Evolutionary conservation across 108 stramenopile species (phyloP).

Genomic region (Schizochytrium sp.): DNA sequence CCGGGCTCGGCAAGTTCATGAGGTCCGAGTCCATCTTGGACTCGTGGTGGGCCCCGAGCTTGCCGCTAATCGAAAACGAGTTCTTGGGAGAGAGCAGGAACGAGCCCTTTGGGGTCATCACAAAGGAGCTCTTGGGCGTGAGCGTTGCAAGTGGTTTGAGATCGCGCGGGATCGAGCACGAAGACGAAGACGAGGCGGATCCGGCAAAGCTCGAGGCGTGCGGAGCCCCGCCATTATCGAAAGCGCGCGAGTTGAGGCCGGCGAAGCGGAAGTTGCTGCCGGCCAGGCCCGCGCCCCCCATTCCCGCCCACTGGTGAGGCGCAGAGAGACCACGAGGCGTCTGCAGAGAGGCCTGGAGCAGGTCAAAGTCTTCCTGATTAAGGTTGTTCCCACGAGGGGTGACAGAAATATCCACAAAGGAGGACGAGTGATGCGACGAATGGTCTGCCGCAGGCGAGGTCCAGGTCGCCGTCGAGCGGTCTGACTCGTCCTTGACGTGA

Average conservation of each 20-base stretch:
- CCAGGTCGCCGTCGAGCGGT: too few relatives aligned
- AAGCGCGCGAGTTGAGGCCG: neutral
- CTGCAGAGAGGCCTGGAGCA: neutral
- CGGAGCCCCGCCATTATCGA: too few relatives aligned
- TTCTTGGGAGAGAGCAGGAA: constrained; percentile 4
- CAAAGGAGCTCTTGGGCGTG: constrained; percentile 1
- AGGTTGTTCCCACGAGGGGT: neutral
- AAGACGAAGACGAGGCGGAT: neutral
- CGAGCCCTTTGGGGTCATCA: neutral
- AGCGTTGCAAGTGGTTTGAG: neutral
- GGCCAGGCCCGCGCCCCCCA: too few relatives aligned
- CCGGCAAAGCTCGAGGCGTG: neutral
- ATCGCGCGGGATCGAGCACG: neutral
- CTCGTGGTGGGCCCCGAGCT: neutral
- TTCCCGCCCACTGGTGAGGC: neutral
- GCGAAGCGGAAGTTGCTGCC: neutral
- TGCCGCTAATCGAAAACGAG: neutral
- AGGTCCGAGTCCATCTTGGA: neutral
- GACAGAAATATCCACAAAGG: neutral
- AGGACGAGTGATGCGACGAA: too few relatives aligned
- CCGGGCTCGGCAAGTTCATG: neutral
- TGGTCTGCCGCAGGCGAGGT: too few relatives aligned
- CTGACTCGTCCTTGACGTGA: too few relatives aligned
- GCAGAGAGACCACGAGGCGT: neutral
- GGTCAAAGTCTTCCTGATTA: neutral